Base-by-base conservation (phyloP, 768 basidiomycete species). In the Phallus indusiatus region DNA sequence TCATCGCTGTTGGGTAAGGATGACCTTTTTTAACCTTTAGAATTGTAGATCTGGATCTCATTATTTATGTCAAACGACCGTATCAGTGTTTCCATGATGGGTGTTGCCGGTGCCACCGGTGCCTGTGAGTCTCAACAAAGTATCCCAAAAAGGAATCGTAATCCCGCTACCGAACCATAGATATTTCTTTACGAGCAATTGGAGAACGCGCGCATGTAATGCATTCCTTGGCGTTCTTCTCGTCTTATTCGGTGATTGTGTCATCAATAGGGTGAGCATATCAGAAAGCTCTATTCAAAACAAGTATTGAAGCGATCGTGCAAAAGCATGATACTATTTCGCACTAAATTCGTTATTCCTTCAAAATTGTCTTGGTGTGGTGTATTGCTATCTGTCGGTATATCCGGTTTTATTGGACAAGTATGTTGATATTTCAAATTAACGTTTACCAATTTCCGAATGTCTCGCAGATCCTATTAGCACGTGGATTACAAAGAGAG, bases 171-270 rank as follows among this genome's bases (percentile, higher is more conserved):
- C n/a, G n/a, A n/a, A 7, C 14, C 33, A 11, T 54, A 82, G 81
- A 78, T 61, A 75, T 76, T 0, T 69, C 73, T 3, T 77, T 85
- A 24, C 81, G 89, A 10, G 80, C 80, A 0, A 88, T 93, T 37
- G 90, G 91, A 0, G 83, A 79, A 60, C 77, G 85, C 5, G 90
- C 90, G 1, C 85, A 88, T 63, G 75, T 90, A 0, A 69, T 91
- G 59, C 91, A 94, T 67, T 75, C 80, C 1, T 76, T 92, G 64
- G 71, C 77, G 0, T 89, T 81, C 56, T 91, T 86, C 68, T 82
- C 85, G 1, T 67, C 76, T 8, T 74, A 80, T 62, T 84, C 80
- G 54, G 76, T 84, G 0, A 64, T 77, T 21, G 69, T 71, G 1
- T 74, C 71, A 1, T 64, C 70, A 9, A 33, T 74, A 56, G 71